A percentile compares a stretch with the other conserved stretches of the same genome.
Conservation (phyloP, 768 basidiomycete species). For the Ramaria sp. region DNA sequence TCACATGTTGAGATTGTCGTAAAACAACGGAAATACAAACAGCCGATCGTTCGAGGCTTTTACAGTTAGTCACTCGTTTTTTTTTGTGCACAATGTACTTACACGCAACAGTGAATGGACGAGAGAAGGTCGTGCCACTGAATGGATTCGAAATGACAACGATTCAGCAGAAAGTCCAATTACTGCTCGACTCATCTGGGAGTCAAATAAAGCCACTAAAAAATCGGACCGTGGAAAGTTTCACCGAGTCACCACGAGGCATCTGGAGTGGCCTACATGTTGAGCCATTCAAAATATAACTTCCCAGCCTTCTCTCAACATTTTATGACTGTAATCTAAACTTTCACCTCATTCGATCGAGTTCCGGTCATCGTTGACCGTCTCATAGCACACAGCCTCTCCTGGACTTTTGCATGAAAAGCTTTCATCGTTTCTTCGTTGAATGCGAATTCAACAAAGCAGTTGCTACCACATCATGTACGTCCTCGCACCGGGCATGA, state of each 20-base stretch:
- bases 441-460: slow-evolving; percentile 29
- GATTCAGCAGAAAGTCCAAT: slow-evolving; percentile 67
- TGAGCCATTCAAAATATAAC: slow-evolving; percentile 44
- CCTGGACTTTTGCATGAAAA: not conserved
- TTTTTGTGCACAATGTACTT: not conserved
- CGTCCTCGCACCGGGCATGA: slow-evolving; percentile 58
- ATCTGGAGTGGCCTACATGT: slow-evolving; percentile 88
- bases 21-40: slow-evolving; percentile 57
- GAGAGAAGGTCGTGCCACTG: slow-evolving; percentile 81
- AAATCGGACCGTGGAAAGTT: slow-evolving; percentile 61
- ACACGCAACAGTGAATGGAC: slow-evolving; percentile 55
- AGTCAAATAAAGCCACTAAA: slow-evolving; percentile 77
- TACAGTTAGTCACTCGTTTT: slow-evolving; percentile 43
- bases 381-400: no score
- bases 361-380: no score
- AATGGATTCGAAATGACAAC: slow-evolving; percentile 63
- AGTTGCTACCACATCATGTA: slow-evolving; percentile 65
- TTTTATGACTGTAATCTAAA: not conserved
- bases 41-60: slow-evolving; percentile 76
- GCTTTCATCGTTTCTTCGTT: not conserved
- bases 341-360: not conserved
- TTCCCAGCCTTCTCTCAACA: not conserved
- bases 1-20: slow-evolving; percentile 83
- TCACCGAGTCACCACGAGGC: slow-evolving; percentile 70
- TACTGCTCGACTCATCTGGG: slow-evolving; percentile 81